A percentile compares a stretch with the other conserved stretches of the same genome.
Conservation (phyloP, 2,329 filamentous ascomycete genomes). For the Xylariaceae sp. region DNA sequence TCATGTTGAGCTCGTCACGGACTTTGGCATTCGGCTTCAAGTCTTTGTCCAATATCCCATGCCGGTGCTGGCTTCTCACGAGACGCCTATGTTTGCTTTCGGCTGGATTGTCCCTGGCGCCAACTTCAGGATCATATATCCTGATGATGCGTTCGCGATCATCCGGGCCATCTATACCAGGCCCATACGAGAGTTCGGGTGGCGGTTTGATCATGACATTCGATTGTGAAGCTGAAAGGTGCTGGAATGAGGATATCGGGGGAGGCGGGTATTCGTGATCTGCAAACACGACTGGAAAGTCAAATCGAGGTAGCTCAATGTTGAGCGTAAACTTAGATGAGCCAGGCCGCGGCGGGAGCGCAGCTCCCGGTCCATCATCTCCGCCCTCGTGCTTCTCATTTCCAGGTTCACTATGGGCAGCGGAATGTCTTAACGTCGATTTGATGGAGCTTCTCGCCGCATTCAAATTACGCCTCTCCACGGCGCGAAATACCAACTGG, state of each 20-base stretch:
- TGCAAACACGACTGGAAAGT: conserved; percentile 91
- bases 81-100: conserved; percentile 91
- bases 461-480: conserved; percentile 69
- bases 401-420: conserved; percentile 29
- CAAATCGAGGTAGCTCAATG: conserved; percentile 88
- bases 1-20: conserved; percentile 84
- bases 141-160: conserved; percentile 62
- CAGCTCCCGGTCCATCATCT: conserved; percentile 27
- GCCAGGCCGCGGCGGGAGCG: conserved; percentile 42
- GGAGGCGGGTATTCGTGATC: conserved; percentile 89
- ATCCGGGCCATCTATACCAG: conserved; percentile 71
- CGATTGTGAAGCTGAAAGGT: conserved; percentile 57
- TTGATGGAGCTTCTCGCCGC: conserved; percentile 60
- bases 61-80: conserved; percentile 82
- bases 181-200: conserved; percentile 84
- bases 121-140: conserved; percentile 91
- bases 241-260: conserved; percentile 69
- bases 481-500: conserved; percentile 82
- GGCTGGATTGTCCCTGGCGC: conserved; percentile 83
- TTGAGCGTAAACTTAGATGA: conserved; percentile 71
- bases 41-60: conserved; percentile 91
- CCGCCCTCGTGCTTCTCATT: conserved; percentile 32
- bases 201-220: conserved; percentile 71
- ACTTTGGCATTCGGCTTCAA: conserved; percentile 94
- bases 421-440: conserved; percentile 45